phyloP scores from a whole-genome alignment of 768 basidiomycete genomes.

The Leccinum barrowsii region DNA sequence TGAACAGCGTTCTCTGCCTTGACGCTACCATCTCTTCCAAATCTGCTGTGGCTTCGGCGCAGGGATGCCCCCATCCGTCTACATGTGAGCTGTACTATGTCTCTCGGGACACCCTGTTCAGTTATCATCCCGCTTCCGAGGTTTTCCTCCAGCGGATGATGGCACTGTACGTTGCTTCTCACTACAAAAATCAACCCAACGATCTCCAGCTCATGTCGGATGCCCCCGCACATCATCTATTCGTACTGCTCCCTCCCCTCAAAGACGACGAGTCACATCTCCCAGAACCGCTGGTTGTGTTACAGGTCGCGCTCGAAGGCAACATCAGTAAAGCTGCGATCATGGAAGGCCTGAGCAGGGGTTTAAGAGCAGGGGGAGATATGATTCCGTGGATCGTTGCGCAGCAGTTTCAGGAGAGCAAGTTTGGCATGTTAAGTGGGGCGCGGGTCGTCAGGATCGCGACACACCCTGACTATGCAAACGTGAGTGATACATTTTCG shows the following conservation, averaged over 20 bases:
- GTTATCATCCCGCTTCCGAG: slow-evolving; percentile 96
- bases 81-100: slow-evolving; percentile 95
- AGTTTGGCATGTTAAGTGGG: slow-evolving; percentile 89
- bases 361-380: slow-evolving; percentile 86
- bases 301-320: slow-evolving; percentile 96
- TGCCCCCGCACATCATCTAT: slow-evolving; percentile 94
- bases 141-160: slow-evolving; percentile 97
- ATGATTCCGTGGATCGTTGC: slow-evolving; percentile 97
- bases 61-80: slow-evolving; percentile 93
- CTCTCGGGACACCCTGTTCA: slow-evolving; percentile 93
- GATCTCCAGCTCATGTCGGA: slow-evolving; percentile 97
- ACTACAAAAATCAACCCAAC: slow-evolving; percentile 99
- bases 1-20: slow-evolving; percentile 85
- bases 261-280: slow-evolving; percentile 86
- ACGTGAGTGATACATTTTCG: slow-evolving; percentile 45
- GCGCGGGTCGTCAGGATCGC: slow-evolving; percentile 91
- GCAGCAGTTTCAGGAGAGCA: slow-evolving; percentile 93
- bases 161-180: slow-evolving; percentile 94
- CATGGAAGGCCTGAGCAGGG: slow-evolving; percentile 80
- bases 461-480: slow-evolving; percentile 92
- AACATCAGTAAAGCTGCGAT: slow-evolving; percentile 83
- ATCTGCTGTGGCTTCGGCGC: slow-evolving; percentile 37
- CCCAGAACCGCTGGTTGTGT: slow-evolving; percentile 91
- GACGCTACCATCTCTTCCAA: slow-evolving; percentile 69
- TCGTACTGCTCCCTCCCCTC: slow-evolving; percentile 91